Conservation (phyloP, 495 filamentous ascomycete species). For the Penicillium argentinense region DNA sequence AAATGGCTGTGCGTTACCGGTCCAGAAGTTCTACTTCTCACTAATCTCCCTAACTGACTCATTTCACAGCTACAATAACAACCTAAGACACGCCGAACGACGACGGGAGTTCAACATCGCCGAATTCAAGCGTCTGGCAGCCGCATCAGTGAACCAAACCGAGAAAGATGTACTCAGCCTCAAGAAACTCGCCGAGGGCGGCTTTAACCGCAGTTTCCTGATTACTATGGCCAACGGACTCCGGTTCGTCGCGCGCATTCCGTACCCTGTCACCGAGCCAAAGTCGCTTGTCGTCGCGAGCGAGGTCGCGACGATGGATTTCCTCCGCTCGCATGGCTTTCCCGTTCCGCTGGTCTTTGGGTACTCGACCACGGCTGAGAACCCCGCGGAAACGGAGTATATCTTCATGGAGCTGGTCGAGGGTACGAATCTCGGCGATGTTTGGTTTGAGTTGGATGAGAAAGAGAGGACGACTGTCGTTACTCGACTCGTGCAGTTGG, state of each 20-base stretch:
- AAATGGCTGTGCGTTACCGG: slow-evolving; percentile 11
- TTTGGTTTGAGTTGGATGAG: slow-evolving; percentile 17
- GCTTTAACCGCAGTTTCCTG: slow-evolving; percentile 29
- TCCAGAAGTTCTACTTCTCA: background rate
- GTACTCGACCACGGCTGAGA: slow-evolving; percentile 14
- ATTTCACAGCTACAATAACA: slow-evolving; percentile 24
- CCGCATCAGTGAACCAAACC: slow-evolving; percentile 7
- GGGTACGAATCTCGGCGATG: slow-evolving; percentile 11
- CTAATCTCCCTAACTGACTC: background rate
- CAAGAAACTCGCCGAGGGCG: slow-evolving; percentile 34
- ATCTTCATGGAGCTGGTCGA: slow-evolving; percentile 22
- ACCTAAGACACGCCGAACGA: slow-evolving; percentile 15
- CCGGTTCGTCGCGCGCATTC: slow-evolving; percentile 22
- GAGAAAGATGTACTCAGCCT: slow-evolving; percentile 18
- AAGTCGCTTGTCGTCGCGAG: slow-evolving; percentile 20
- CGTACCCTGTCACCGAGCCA: slow-evolving; percentile 8
- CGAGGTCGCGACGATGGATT: slow-evolving; percentile 39
- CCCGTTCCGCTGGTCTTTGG: slow-evolving; percentile 24
- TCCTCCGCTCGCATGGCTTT: slow-evolving; percentile 23
- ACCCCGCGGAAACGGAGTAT: slow-evolving; percentile 26
- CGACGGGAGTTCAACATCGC: slow-evolving; percentile 24
- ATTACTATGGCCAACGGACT: slow-evolving; percentile 24
- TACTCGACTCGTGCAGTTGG: slow-evolving; percentile 10
- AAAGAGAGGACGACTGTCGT: slow-evolving; percentile 7
- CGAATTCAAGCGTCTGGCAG: slow-evolving; percentile 26